Evolutionary conservation across 306 rosid species (phyloP).

Genomic region (Potentilla sterilis): DNA sequence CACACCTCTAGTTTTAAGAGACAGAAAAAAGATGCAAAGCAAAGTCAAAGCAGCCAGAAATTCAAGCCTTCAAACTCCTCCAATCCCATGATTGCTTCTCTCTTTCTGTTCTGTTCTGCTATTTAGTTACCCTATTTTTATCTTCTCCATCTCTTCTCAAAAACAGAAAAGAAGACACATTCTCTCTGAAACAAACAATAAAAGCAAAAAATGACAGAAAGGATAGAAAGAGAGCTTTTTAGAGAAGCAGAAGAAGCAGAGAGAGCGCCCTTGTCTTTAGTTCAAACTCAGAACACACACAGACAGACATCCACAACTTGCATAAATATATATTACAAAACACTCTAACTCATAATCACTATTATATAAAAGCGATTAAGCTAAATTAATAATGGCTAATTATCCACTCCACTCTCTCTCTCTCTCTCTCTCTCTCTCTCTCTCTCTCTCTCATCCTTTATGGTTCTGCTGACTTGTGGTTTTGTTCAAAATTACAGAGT

Average conservation of each 20-base stretch:
- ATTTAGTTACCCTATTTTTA: constrained; percentile 17
- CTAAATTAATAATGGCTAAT: neutral
- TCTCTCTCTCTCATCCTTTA: constrained; percentile 13
- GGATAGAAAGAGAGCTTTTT: constrained; percentile 32
- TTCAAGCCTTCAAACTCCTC: constrained; percentile 24
- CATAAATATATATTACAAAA: neutral
- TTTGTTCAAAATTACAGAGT: constrained; percentile 16
- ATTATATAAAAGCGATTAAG: neutral
- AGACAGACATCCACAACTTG: neutral
- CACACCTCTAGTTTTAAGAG: constrained; percentile 28
- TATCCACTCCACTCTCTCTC: constrained; percentile 10
- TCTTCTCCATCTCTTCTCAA: constrained; percentile 19
- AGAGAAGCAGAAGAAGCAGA: neutral
- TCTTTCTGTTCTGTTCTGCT: neutral
- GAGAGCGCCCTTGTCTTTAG: constrained; percentile 41
- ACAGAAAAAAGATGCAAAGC: constrained; percentile 12
- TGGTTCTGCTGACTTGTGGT: neutral
- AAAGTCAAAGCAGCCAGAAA: constrained; percentile 31
- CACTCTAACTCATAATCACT: neutral
- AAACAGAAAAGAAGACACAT: constrained; percentile 24
- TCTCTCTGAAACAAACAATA: constrained; percentile 4
- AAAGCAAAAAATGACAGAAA: constrained; percentile 39
- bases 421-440: constrained; percentile 9
- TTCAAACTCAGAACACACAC: constrained; percentile 30
- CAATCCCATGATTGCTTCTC: constrained; percentile 25